Evolutionary conservation across 306 rosid species (phyloP).

Genomic region (Gillenia trifoliata): DNA sequence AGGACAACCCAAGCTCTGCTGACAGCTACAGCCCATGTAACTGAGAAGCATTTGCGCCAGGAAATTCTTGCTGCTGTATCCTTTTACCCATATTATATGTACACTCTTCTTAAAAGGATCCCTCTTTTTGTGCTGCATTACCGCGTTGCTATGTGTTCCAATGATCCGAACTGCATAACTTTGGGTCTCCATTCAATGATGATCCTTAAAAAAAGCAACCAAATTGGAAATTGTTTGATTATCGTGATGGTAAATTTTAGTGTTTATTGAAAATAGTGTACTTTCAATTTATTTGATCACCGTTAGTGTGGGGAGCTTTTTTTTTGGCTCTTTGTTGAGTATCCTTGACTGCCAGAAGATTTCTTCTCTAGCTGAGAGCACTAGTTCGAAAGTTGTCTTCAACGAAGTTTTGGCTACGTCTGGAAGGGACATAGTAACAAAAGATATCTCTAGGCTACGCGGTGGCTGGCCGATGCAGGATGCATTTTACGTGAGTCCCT

Average conservation of each 20-base stretch:
- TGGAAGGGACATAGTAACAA: slow-evolving; percentile 81
- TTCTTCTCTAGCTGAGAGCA: slow-evolving; percentile 86
- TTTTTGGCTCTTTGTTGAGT: slow-evolving; percentile 7
- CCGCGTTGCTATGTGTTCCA: not conserved
- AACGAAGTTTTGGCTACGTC: slow-evolving; percentile 85
- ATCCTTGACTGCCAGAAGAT: slow-evolving; percentile 67
- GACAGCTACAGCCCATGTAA: slow-evolving; percentile 67
- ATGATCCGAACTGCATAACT: not conserved
- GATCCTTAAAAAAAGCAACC: not conserved
- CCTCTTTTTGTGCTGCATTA: not conserved
- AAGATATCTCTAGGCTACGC: slow-evolving; percentile 87
- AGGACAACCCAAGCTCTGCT: slow-evolving; percentile 90
- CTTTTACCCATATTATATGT: slow-evolving; percentile 18
- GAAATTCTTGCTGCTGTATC: slow-evolving; percentile 99
- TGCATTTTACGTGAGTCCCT: slow-evolving; percentile 78
- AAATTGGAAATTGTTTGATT: too few relatives aligned
- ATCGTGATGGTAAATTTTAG: too few relatives aligned
- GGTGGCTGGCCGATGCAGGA: slow-evolving; percentile 99
- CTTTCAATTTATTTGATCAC: too few relatives aligned
- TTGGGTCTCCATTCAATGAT: not conserved
- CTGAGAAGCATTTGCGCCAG: slow-evolving; percentile 80
- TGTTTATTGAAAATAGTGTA: too few relatives aligned
- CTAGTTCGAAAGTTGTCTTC: slow-evolving; percentile 73
- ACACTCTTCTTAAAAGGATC: not conserved
- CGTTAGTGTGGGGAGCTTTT: too few relatives aligned